Evolutionary conservation across 495 filamentous ascomycete species (phyloP).

Genomic region (Penicillium crystallinum): DNA sequence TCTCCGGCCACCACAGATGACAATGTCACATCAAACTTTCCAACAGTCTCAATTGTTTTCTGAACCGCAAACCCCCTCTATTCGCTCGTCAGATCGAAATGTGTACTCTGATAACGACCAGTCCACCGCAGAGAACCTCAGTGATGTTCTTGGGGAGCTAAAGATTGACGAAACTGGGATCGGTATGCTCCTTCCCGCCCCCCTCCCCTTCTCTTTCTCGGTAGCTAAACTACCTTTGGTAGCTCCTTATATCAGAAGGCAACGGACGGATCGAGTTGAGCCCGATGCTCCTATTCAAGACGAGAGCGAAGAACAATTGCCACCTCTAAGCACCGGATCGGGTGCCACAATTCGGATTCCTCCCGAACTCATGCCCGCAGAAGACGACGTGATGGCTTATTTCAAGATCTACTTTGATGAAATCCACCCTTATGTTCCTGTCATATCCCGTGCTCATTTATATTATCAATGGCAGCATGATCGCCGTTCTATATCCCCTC

Average conservation of each 20-base stretch:
- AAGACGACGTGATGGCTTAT: slow-evolving; percentile 75
- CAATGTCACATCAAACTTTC: slow-evolving; percentile 37
- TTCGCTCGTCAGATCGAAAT: slow-evolving; percentile 35
- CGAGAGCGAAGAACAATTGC: slow-evolving; percentile 66
- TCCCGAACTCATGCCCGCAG: slow-evolving; percentile 87
- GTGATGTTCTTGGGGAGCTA: slow-evolving; percentile 76
- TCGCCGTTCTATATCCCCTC: slow-evolving; percentile 79
- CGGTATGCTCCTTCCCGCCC: too few relatives aligned
- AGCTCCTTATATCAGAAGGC: slow-evolving; percentile 85
- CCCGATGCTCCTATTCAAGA: slow-evolving; percentile 71
- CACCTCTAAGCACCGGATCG: slow-evolving; percentile 58
- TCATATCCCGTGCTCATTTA: slow-evolving; percentile 76
- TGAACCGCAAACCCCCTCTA: slow-evolving; percentile 48
- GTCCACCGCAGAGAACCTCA: slow-evolving; percentile 66
- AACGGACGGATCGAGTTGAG: slow-evolving; percentile 57
- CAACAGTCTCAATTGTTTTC: slow-evolving; percentile 48
- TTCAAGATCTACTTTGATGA: slow-evolving; percentile 91
- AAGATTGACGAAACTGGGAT: slow-evolving; percentile 85
- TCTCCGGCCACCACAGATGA: slow-evolving; percentile 56
- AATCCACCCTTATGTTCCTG: slow-evolving; percentile 94
- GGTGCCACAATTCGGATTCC: slow-evolving; percentile 82
- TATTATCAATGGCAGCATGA: slow-evolving; percentile 92
- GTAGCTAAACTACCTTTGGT: slow-evolving; percentile 11
- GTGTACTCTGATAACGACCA: slow-evolving; percentile 50
- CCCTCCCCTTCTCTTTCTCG: too few relatives aligned